Base-by-base conservation (phyloP, 441 rosid genomes). In the Dalechampia spathulata region DNA sequence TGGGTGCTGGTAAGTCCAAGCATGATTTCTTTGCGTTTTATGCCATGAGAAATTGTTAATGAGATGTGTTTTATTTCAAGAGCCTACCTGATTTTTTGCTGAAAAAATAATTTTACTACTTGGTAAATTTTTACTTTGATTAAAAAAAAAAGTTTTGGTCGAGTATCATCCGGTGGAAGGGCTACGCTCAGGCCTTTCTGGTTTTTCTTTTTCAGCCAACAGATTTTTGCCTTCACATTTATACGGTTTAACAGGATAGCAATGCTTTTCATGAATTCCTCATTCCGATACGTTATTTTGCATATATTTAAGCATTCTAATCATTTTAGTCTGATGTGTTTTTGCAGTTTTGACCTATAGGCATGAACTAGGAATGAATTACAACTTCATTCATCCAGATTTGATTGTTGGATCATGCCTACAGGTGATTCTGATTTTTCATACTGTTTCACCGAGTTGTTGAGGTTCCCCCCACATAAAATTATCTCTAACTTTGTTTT, bases 321-420 rank as follows among this genome's bases (percentile, higher is more conserved):
- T 25, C 42, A 7, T 58, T 63, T 36, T 30, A 30, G 8, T 56
- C 32, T 37, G 2, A 42, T 76, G 42, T 57, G 25, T 40, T 69
- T 69, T 43, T 75, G 47, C 86, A 92, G 98, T 86, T 70, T 80
- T 92, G 76, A 85, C 95, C 19, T 92, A 92, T 68, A 80, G 92
- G 65, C 98, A 92, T 62, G 96, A 92, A 49, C 62, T 92, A 47
- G 98, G 96, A 64, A 92, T 92, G 88, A 88, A 85, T 71, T 92
- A 83, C 75, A 73, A 72, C 77, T 88, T 88, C 70, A 75, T 92
- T 59, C 75, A 66, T 71, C 94, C 95, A 6, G 96, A 92, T 76
- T 67, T 92, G 72, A 85, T 92, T 60, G 93, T 84, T 21, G 98
- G 98, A 27, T 92, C 98, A 0, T 92, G 98, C 74, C 78, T 92